Evolutionary conservation across 805 yeast species (phyloP).

Genomic region (Zygoascus tannicola): DNA sequence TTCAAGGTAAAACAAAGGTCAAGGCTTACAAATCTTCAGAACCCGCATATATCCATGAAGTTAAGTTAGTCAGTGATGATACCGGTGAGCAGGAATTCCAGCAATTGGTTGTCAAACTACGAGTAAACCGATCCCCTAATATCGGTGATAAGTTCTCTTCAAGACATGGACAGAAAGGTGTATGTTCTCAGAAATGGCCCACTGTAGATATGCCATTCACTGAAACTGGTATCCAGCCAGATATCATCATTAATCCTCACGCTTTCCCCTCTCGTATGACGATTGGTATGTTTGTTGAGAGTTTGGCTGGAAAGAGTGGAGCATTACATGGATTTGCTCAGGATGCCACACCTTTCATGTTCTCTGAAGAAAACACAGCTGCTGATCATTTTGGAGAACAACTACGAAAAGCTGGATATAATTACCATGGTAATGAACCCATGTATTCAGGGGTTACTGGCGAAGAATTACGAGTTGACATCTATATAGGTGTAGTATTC

Average conservation of each 20-base stretch:
- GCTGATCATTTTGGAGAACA: conserved; percentile 98
- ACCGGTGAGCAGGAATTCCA: conserved; percentile 69
- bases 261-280: conserved; percentile 99
- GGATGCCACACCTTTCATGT: conserved; percentile 94
- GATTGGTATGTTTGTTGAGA: conserved; percentile 98
- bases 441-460: conserved; percentile 99
- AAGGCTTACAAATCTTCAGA: conserved; percentile 91
- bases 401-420: conserved; percentile 77
- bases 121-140: conserved; percentile 84
- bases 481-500: conserved; percentile 93
- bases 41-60: conserved; percentile 93
- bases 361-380: conserved; percentile 85
- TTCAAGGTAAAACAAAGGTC: conserved; percentile 79
- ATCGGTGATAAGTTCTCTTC: conserved; percentile 98
- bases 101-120: conserved; percentile 73
- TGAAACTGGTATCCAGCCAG: conserved; percentile 87
- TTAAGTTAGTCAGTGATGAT: conserved; percentile 84
- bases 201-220: conserved; percentile 89
- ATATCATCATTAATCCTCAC: conserved; percentile 97
- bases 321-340: conserved; percentile 96
- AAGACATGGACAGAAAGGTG: conserved; percentile 98
- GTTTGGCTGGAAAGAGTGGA: conserved; percentile 98
- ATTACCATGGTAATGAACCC: conserved; percentile 97
- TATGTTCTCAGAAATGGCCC: conserved; percentile 98
- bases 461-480: conserved; percentile 92